These are phyloP conservation scores for Malassezia obtusa DNA, from an alignment of 1,284 basidiomycete genomes.

Conservation along the genomic window DNA sequence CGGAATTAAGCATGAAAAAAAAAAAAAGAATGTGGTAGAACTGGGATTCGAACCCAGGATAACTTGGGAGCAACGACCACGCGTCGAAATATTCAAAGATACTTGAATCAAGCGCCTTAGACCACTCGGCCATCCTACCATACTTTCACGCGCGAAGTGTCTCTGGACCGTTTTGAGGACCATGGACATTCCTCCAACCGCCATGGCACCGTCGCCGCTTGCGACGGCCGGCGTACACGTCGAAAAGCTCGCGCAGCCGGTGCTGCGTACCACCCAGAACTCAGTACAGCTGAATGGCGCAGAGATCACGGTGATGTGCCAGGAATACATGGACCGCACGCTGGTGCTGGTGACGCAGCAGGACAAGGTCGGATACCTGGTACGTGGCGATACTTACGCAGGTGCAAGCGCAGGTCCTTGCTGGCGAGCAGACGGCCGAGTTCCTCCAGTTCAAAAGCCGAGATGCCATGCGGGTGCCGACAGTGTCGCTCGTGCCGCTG, in stretches of 20 bases:
- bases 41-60: constrained; percentile 23
- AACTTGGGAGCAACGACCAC: constrained; percentile 13
- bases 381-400: background rate
- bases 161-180: background rate
- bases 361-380: constrained; percentile 12
- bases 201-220: background rate
- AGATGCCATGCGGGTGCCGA: background rate
- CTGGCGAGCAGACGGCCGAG: background rate
- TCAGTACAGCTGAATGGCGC: background rate
- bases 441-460: background rate
- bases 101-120: constrained; percentile 23
- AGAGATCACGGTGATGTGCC: constrained; percentile 2
- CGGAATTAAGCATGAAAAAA: too few relatives aligned
- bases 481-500: constrained; percentile 16
- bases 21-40: constrained; percentile 18
- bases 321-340: constrained; percentile 5
- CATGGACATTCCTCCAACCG: background rate
- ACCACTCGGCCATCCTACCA: constrained; percentile 23
- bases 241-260: background rate
- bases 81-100: constrained; percentile 16
- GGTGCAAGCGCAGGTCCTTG: constrained; percentile 8
- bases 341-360: constrained; percentile 15
- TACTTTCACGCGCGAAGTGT: background rate
- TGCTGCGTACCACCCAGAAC: background rate
- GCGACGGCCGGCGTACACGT: background rate